A percentile compares a stretch with the other conserved stretches of the same genome.
Conservation (phyloP, 2,329 filamentous ascomycete genomes). For the Penicillium concentricum region DNA sequence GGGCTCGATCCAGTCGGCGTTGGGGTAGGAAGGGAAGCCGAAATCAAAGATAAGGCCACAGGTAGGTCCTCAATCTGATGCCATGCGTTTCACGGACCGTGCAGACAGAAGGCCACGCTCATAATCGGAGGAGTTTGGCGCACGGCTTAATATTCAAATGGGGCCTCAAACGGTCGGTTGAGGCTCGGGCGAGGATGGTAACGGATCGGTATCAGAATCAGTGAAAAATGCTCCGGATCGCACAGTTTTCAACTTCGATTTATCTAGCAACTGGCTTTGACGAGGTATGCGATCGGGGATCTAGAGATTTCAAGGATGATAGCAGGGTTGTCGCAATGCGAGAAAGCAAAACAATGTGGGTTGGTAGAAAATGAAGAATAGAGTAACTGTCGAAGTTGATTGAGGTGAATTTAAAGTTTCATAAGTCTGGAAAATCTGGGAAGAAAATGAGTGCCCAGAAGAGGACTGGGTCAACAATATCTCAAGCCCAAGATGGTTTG, state of each 20-base stretch:
- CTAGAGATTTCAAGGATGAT: not conserved
- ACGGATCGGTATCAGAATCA: not conserved
- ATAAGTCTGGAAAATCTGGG: not conserved
- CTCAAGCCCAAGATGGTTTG: conserved; percentile 10
- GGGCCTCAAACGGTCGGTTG: not conserved
- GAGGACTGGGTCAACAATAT: conserved; percentile 7
- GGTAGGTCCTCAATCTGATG: conserved; percentile 22
- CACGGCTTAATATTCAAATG: conserved; percentile 4
- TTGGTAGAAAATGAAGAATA: not conserved
- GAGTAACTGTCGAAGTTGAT: not conserved
- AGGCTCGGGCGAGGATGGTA: not conserved
- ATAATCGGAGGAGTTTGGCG: conserved; percentile 22
- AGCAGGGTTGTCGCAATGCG: conserved; percentile 12
- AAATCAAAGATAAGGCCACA: conserved; percentile 16
- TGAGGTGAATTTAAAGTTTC: not conserved
- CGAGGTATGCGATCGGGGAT: not conserved
- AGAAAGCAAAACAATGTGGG: not conserved
- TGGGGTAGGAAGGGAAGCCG: conserved; percentile 29
- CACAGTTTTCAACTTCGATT: not conserved
- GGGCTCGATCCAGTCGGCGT: conserved; percentile 17
- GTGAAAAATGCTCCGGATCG: not conserved
- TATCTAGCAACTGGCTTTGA: not conserved
- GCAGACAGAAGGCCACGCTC: conserved; percentile 17
- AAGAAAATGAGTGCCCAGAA: not conserved
- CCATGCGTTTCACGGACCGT: conserved; percentile 30